Evolutionary conservation across 768 basidiomycete genomes (phyloP).

Genomic region (Exsudoporus frostii): DNA sequence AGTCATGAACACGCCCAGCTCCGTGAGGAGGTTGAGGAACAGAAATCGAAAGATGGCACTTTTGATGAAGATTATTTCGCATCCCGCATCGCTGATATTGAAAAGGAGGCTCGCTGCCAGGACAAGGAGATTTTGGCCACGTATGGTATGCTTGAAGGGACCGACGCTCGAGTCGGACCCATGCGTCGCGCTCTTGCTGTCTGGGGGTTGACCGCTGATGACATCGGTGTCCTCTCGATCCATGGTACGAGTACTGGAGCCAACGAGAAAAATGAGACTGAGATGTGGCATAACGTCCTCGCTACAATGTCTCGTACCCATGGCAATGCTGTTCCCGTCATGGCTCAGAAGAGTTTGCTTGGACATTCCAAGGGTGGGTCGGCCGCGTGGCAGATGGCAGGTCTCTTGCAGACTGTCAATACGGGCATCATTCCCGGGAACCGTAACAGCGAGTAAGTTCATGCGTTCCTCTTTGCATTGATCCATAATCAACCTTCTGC

Average conservation of each 20-base stretch:
- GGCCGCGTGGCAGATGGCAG: constrained; percentile 97
- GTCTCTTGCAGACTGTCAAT: constrained; percentile 80
- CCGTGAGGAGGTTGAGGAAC: constrained; percentile 68
- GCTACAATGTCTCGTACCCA: constrained; percentile 82
- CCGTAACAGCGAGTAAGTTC: constrained; percentile 88
- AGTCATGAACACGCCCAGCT: constrained; percentile 83
- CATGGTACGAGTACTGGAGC: constrained; percentile 87
- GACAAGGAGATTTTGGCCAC: constrained; percentile 91
- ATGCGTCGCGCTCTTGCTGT: constrained; percentile 94
- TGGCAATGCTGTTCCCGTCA: constrained; percentile 95
- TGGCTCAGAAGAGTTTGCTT: constrained; percentile 96
- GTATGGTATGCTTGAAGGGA: constrained; percentile 93
- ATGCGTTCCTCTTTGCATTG: neutral
- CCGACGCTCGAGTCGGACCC: constrained; percentile 82
- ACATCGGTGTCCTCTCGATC: constrained; percentile 86
- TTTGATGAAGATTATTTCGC: constrained; percentile 69
- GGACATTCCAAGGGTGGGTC: constrained; percentile 99
- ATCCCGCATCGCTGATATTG: constrained; percentile 76
- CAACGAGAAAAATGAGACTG: constrained; percentile 96
- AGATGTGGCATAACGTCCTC: constrained; percentile 95
- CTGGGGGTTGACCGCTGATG: constrained; percentile 93
- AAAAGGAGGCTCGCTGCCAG: constrained; percentile 86
- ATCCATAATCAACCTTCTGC: neutral
- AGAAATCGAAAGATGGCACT: constrained; percentile 49
- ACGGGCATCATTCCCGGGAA: constrained; percentile 93